A percentile compares a stretch with the other conserved stretches of the same genome.
Evolutionary conservation across 2,329 filamentous ascomycete genomes (phyloP).

Genomic region (Ascochyta rabiei): DNA sequence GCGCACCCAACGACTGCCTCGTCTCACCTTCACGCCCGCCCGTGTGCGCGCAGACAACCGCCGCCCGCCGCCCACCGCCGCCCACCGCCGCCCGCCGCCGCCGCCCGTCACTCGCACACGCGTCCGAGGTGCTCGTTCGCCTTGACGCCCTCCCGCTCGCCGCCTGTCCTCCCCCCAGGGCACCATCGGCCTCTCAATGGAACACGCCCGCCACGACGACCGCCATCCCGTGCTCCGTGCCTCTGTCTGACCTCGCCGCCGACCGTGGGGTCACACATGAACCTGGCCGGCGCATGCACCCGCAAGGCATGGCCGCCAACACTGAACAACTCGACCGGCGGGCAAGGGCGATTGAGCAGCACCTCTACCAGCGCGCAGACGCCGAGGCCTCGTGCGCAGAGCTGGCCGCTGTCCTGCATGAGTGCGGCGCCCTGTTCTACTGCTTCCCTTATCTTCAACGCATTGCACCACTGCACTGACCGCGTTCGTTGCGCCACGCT

Average conservation of each 20-base stretch:
- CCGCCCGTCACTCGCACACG: slow-evolving; percentile 22
- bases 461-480: neutral
- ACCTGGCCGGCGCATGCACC: slow-evolving; percentile 28
- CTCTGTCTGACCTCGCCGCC: slow-evolving; percentile 63
- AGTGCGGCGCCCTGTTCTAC: slow-evolving; percentile 30
- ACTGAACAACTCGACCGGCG: slow-evolving; percentile 58
- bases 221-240: slow-evolving; percentile 56
- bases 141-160: slow-evolving; percentile 26
- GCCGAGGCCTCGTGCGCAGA: slow-evolving; percentile 57
- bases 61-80: no score
- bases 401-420: slow-evolving; percentile 51
- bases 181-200: slow-evolving; percentile 59
- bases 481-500: no score
- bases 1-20: slow-evolving; percentile 1
- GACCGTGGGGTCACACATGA: slow-evolving; percentile 58
- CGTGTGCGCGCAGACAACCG: no score
- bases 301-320: slow-evolving; percentile 52
- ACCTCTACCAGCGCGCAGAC: slow-evolving; percentile 57
- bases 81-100: neutral
- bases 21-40: slow-evolving; percentile 4
- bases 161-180: slow-evolving; percentile 44
- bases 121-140: slow-evolving; percentile 37
- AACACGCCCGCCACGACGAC: slow-evolving; percentile 57
- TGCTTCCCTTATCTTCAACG: no score
- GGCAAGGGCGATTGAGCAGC: slow-evolving; percentile 56